These are phyloP conservation scores for Nemania bipapillata DNA, from an alignment of 2,329 filamentous ascomycete genomes.

Conservation along the genomic window DNA sequence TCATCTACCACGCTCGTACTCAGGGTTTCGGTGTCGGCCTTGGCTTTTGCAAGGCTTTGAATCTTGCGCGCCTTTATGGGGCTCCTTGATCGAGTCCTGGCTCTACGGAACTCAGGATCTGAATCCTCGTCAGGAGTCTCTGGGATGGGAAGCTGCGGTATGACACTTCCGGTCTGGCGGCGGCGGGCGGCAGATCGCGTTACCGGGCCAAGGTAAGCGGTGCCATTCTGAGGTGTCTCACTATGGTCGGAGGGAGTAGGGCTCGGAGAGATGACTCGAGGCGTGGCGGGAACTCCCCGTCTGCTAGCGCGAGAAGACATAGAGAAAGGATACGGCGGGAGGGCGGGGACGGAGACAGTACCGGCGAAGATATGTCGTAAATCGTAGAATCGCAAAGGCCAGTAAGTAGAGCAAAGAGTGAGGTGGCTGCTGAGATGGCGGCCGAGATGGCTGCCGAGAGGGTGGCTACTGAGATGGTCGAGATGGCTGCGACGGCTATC, in stretches of 20 bases:
- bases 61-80: constrained; percentile 66
- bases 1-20: constrained; percentile 50
- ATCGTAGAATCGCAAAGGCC: constrained; percentile 61
- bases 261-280: constrained; percentile 89
- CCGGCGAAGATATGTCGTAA: constrained; percentile 66
- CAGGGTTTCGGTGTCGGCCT: constrained; percentile 50
- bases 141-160: constrained; percentile 68
- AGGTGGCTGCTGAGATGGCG: constrained; percentile 58
- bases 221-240: constrained; percentile 63
- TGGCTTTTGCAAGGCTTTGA: constrained; percentile 64
- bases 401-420: constrained; percentile 56
- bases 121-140: constrained; percentile 67
- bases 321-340: constrained; percentile 68
- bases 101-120: constrained; percentile 66
- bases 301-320: constrained; percentile 66
- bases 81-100: constrained; percentile 77
- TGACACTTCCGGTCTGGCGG: constrained; percentile 57
- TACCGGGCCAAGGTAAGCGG: constrained; percentile 72
- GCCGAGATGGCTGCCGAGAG: background rate
- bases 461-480: background rate
- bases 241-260: constrained; percentile 74
- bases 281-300: constrained; percentile 75
- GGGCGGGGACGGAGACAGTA: constrained; percentile 64
- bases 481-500: constrained; percentile 53
- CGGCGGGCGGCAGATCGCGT: constrained; percentile 79